A percentile compares a stretch with the other conserved stretches of the same genome.
Evolutionary conservation across 2,329 filamentous ascomycete species (phyloP).

Genomic region (Ceratocystiopsis brevicomis): DNA sequence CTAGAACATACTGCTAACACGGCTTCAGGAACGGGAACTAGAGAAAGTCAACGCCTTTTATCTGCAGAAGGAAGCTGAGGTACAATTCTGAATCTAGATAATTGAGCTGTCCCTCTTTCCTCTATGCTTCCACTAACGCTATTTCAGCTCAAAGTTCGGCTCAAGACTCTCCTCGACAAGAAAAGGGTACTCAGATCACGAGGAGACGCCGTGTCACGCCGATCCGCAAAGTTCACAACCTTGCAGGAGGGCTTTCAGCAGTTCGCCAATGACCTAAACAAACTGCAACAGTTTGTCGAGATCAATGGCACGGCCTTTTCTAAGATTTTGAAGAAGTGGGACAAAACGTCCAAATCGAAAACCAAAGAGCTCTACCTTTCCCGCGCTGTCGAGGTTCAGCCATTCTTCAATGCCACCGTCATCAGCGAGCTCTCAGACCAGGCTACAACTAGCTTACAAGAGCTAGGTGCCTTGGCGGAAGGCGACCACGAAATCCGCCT

Average conservation of each 20-base stretch:
- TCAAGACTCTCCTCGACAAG: conserved; percentile 86
- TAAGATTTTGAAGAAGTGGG: conserved; percentile 99
- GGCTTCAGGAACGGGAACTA: conserved; percentile 68
- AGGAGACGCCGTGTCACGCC: conserved; percentile 55
- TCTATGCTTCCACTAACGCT: not conserved
- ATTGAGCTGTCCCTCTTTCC: conserved; percentile 13
- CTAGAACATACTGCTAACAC: conserved; percentile 11
- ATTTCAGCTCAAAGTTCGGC: conserved; percentile 66
- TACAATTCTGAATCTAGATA: conserved; percentile 18
- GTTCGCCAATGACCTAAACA: conserved; percentile 91
- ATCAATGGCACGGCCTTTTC: conserved; percentile 96
- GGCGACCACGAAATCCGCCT: conserved; percentile 74
- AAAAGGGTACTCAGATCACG: conserved; percentile 79
- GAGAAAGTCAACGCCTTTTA: conserved; percentile 99
- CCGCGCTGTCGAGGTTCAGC: conserved; percentile 88
- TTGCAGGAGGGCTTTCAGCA: conserved; percentile 94
- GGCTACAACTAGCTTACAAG: conserved; percentile 86
- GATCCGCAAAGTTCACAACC: conserved; percentile 84
- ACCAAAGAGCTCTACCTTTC: conserved; percentile 96
- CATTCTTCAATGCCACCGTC: conserved; percentile 93
- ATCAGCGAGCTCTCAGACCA: conserved; percentile 94
- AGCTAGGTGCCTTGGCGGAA: conserved; percentile 91
- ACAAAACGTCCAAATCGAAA: conserved; percentile 97
- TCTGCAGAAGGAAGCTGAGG: conserved; percentile 93
- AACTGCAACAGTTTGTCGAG: conserved; percentile 95